phyloP scores from a whole-genome alignment of 495 filamentous ascomycete species.

The Aspergillus diversus region DNA sequence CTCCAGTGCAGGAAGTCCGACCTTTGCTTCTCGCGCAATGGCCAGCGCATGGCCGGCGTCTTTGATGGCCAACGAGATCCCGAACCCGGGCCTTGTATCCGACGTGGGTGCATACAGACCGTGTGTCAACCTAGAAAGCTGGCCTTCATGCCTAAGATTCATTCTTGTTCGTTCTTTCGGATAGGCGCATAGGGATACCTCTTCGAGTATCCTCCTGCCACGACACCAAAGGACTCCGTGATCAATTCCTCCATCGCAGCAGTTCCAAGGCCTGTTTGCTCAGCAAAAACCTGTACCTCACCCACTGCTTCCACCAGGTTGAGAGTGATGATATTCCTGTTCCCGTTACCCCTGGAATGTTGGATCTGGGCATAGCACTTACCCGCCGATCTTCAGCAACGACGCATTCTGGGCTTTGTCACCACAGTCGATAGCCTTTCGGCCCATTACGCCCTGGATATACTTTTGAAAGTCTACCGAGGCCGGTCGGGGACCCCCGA shows the following conservation, averaged over 20 bases:
- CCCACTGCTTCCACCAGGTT: constrained; percentile 55
- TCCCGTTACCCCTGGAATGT: not conserved
- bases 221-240: constrained; percentile 53
- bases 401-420: constrained; percentile 47
- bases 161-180: not conserved
- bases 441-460: constrained; percentile 28
- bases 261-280: constrained; percentile 54
- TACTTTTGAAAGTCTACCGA: constrained; percentile 20
- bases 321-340: constrained; percentile 50
- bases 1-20: constrained; percentile 42
- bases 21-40: constrained; percentile 38
- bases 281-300: constrained; percentile 58
- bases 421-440: constrained; percentile 35
- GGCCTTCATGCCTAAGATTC: too few species aligned
- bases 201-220: constrained; percentile 52
- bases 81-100: constrained; percentile 47
- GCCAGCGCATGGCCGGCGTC: constrained; percentile 46
- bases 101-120: constrained; percentile 47
- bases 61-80: constrained; percentile 49
- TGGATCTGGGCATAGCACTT: constrained; percentile 11
- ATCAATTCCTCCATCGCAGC: constrained; percentile 54
- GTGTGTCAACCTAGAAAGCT: too few species aligned
- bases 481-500: constrained; percentile 21
- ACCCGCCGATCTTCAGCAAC: constrained; percentile 51
- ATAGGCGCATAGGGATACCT: constrained; percentile 28